Base-by-base conservation (phyloP, 345 rosid species). In the Camelina neglecta region DNA sequence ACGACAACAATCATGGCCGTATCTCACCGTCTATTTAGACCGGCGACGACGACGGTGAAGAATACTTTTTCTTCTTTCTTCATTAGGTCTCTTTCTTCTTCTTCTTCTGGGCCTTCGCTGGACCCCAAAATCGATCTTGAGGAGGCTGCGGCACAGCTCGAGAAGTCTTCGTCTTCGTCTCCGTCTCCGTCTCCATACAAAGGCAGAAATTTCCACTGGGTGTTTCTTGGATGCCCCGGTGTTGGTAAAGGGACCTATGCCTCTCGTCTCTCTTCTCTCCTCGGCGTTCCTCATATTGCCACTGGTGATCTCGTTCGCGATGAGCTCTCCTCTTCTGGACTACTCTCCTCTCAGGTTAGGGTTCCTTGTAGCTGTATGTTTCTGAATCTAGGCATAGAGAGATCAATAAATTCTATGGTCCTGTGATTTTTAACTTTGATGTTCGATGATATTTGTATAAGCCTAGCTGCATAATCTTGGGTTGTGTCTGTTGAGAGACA, bases 221-320 rank as follows among this genome's bases (percentile, higher is more conserved):
- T 90, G 4, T 95, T 95, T 69, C 92, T 93, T 2, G 99, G 99
- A 60, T 95, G 98, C 51, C 98, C 99, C 0, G 99, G 99, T 65
- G 97, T 95, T 20, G 99, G 99, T 7, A 95, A 95, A 83, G 99
- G 99, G 1, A 93, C 99, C 1, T 95, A 95, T 36, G 96, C 99
- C 38, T 95, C 99, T 36, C 93, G 92, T 29, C 88, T 95, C 53
- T 95, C 99, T 36, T 60, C 60, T 76, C 86, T 92, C 83, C 86
- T 95, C 74, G 85, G 87, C 23, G 94, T 93, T 50, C 98, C 98
- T 54, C 99, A 95, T 79, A 93, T 95, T 76, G 86, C 98, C 83
- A 95, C 99, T 64, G 99, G 99, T 68, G 99, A 95, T 88, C 94
- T 95, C 78, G 94, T 95, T 50, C 96, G 99, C 50, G 90, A 92